These are phyloP conservation scores for Globisporangium cederbergense DNA, from an alignment of 352 stramenopile genomes.

Conservation along the genomic window DNA sequence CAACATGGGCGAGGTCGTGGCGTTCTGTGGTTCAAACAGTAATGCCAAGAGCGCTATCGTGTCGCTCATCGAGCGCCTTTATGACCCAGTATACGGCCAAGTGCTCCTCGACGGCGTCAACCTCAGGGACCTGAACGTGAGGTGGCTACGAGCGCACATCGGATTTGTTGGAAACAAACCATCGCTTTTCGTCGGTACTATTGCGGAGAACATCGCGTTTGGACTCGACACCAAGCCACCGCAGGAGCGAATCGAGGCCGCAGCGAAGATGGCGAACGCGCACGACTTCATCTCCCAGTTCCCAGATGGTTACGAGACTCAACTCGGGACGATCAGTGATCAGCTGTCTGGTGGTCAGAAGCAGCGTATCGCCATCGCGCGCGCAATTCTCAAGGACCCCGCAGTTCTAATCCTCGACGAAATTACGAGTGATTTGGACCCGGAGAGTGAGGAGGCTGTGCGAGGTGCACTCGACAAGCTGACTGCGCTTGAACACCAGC, in stretches of 20 bases:
- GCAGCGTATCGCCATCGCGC: constrained; percentile 89
- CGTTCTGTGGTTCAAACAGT: not conserved
- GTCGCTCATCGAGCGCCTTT: not conserved
- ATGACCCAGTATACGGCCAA: not conserved
- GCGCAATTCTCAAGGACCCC: constrained; percentile 59
- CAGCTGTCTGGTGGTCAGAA: constrained; percentile 91
- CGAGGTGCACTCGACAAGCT: constrained; percentile 30
- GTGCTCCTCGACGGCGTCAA: constrained; percentile 18
- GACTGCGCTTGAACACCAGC: constrained; percentile 19
- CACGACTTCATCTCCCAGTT: constrained; percentile 85
- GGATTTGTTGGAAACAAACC: not conserved
- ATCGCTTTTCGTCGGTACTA: constrained; percentile 2
- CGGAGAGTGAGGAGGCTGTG: constrained; percentile 69
- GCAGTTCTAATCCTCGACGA: constrained; percentile 51
- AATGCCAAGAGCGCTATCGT: not conserved
- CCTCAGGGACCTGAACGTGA: constrained; percentile 10
- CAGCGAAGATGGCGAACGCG: constrained; percentile 82
- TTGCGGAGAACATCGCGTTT: constrained; percentile 22
- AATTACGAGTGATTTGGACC: constrained; percentile 86
- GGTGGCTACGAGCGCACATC: not conserved
- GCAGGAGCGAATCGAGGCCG: constrained; percentile 52
- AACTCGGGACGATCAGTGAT: constrained; percentile 59
- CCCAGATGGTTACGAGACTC: constrained; percentile 80
- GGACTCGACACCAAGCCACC: constrained; percentile 22
- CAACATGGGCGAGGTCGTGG: not conserved